Conservation (phyloP, 805 yeast genomes). For the Monosporozyma yasuniensis region DNA sequence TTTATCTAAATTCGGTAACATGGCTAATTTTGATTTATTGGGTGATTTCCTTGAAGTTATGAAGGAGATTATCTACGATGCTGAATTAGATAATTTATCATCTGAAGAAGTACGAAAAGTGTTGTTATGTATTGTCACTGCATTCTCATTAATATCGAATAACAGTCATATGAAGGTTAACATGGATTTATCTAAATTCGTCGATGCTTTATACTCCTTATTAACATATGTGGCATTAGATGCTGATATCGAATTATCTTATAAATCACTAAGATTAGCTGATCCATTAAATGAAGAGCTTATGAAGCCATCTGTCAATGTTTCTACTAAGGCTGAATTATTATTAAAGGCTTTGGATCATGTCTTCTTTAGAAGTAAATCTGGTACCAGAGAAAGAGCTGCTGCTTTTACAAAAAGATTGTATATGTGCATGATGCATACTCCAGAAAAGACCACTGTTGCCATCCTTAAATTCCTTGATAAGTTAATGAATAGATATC, state of each 20-base stretch:
- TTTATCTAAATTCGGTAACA: slow-evolving; percentile 77
- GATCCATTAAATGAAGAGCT: slow-evolving; percentile 55
- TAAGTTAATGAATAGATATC: slow-evolving; percentile 60
- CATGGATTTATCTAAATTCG: slow-evolving; percentile 74
- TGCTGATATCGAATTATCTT: slow-evolving; percentile 78
- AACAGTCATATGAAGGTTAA: slow-evolving; percentile 65
- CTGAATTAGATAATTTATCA: slow-evolving; percentile 38
- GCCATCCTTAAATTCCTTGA: slow-evolving; percentile 74
- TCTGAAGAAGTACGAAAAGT: slow-evolving; percentile 57
- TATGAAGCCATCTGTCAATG: slow-evolving; percentile 65
- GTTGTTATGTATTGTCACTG: slow-evolving; percentile 76
- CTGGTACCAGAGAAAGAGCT: slow-evolving; percentile 60
- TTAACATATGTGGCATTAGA: slow-evolving; percentile 64
- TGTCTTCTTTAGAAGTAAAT: slow-evolving; percentile 66
- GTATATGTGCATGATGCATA: slow-evolving; percentile 54
- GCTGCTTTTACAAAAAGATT: slow-evolving; percentile 77
- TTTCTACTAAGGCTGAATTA: slow-evolving; percentile 82
- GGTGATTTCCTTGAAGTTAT: slow-evolving; percentile 90
- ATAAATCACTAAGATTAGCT: slow-evolving; percentile 66
- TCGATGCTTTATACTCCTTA: slow-evolving; percentile 62
- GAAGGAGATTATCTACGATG: slow-evolving; percentile 62
- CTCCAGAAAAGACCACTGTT: slow-evolving; percentile 81
- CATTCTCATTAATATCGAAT: slow-evolving; percentile 75
- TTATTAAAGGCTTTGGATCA: slow-evolving; percentile 68
- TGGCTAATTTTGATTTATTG: slow-evolving; percentile 84